phyloP scores from a whole-genome alignment of 257 asterid genomes.

The Eustoma russellianum region DNA sequence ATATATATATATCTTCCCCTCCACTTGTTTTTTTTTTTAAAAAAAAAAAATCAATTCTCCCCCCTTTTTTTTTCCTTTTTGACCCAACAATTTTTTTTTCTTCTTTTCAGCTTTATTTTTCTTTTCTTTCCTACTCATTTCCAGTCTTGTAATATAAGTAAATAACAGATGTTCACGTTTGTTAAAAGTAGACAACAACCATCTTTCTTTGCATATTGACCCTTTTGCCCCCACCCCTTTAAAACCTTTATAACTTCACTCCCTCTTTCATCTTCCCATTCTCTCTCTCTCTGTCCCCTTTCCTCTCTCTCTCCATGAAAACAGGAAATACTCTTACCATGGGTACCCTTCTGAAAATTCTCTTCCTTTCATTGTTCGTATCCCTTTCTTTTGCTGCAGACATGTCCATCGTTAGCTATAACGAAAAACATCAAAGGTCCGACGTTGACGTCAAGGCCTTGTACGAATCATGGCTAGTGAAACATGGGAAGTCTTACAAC shows the following conservation, averaged over 20 bases:
- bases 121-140: background rate
- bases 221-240: background rate
- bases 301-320: background rate
- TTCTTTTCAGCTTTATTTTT: too few species aligned
- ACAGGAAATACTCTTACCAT: background rate
- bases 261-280: background rate
- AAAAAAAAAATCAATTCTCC: too few species aligned
- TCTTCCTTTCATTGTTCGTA: conserved; percentile 1
- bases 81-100: too few species aligned
- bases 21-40: too few species aligned
- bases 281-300: background rate
- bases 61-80: too few species aligned
- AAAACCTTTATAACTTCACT: conserved; percentile 3
- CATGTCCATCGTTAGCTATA: conserved; percentile 57
- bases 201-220: background rate
- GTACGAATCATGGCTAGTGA: conserved; percentile 63
- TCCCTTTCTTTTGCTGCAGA: conserved; percentile 29
- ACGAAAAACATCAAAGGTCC: conserved; percentile 26
- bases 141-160: background rate
- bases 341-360: background rate
- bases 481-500: conserved; percentile 55
- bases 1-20: background rate
- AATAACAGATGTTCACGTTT: conserved; percentile 4
- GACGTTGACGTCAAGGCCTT: conserved; percentile 39
- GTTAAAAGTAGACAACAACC: background rate